Evolutionary conservation across 75 land plant species (phyloP).

Genomic region (Azolla pinnata): DNA sequence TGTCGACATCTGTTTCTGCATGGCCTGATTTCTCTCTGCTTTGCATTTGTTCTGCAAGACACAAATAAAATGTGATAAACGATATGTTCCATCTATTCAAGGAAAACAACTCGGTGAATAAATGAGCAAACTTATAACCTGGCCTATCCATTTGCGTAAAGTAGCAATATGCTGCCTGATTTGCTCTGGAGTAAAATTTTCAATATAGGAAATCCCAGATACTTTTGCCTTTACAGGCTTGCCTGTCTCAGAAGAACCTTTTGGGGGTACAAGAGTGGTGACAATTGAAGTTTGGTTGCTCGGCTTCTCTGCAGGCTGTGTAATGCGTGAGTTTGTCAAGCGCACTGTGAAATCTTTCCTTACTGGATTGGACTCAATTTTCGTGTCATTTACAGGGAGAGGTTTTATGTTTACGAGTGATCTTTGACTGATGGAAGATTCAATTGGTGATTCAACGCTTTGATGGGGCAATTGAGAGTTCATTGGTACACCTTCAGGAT

Average conservation of each 20-base stretch:
- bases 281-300: constrained; percentile 1
- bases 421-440: too few species aligned
- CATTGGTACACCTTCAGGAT: too few species aligned
- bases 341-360: too few species aligned
- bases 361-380: too few species aligned
- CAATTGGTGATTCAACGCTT: too few species aligned
- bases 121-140: constrained; percentile 40
- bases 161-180: constrained; percentile 74
- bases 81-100: too few species aligned
- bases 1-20: constrained; percentile 79
- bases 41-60: constrained; percentile 96
- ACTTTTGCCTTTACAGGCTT: constrained; percentile 82
- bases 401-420: too few species aligned
- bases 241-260: constrained; percentile 24
- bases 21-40: constrained; percentile 89
- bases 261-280: constrained; percentile 2
- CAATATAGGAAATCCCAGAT: constrained; percentile 82
- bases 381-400: too few species aligned
- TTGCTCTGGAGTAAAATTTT: constrained; percentile 91
- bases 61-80: too few species aligned
- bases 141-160: constrained; percentile 90
- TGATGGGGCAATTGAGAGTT: too few species aligned
- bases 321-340: not conserved
- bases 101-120: not conserved
- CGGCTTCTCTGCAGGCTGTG: not conserved